Percentiles rank a stretch among this genome's conserved stretches.
phyloP scores from a whole-genome alignment of 2,329 filamentous ascomycete species.

The Penicillium brasilianum region DNA sequence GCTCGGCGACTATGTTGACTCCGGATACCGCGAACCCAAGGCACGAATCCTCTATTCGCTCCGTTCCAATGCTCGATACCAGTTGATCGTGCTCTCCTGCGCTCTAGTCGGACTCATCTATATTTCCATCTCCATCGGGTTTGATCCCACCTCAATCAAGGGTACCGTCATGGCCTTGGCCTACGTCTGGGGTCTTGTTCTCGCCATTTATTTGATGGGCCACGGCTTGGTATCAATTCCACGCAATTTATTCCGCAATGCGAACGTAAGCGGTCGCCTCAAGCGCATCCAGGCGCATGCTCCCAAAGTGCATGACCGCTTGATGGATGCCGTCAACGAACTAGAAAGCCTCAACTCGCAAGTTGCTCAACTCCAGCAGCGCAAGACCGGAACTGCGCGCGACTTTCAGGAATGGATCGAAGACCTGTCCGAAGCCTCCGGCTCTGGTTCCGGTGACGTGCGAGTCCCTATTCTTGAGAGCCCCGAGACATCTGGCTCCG shows the following conservation, averaged over 20 bases:
- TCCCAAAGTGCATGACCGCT: constrained; percentile 80
- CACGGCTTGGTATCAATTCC: constrained; percentile 94
- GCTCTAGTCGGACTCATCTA: constrained; percentile 78
- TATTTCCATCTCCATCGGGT: constrained; percentile 77
- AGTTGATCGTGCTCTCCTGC: constrained; percentile 75
- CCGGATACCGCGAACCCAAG: constrained; percentile 86
- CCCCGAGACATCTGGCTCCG: constrained; percentile 35
- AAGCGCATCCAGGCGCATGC: constrained; percentile 78
- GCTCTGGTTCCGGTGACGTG: constrained; percentile 70
- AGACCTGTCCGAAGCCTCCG: constrained; percentile 73
- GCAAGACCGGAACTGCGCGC: constrained; percentile 77
- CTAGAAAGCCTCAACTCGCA: constrained; percentile 82
- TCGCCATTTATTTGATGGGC: constrained; percentile 97
- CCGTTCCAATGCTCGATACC: constrained; percentile 85
- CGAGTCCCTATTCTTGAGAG: constrained; percentile 49
- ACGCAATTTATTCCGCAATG: constrained; percentile 76
- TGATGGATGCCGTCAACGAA: constrained; percentile 80
- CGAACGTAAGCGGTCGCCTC: constrained; percentile 75
- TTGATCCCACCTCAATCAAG: constrained; percentile 75
- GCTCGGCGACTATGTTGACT: constrained; percentile 91
- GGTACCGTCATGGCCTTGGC: constrained; percentile 88
- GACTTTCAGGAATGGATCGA: constrained; percentile 95
- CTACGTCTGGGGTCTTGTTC: constrained; percentile 88
- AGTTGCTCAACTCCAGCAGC: constrained; percentile 75
- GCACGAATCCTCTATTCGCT: constrained; percentile 83